Evolutionary conservation across 2,329 filamentous ascomycete genomes (phyloP).

Genomic region (Akanthomyces uredinophilus): DNA sequence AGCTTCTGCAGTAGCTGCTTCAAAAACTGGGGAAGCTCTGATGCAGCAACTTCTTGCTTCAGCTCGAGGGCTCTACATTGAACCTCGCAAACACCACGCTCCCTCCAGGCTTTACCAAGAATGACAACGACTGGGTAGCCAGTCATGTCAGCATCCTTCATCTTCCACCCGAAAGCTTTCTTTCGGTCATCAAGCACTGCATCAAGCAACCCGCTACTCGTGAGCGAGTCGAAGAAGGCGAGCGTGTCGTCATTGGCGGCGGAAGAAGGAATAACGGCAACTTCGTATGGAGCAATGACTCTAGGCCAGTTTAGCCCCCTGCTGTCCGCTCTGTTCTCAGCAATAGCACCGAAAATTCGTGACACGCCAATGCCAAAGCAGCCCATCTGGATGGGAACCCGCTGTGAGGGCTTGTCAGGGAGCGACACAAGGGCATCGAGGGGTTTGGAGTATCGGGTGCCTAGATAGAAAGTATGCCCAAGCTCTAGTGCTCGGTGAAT

Average conservation of each 20-base stretch:
- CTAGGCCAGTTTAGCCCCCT: slow-evolving; percentile 83
- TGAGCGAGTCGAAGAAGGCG: slow-evolving; percentile 59
- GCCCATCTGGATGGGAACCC: slow-evolving; percentile 76
- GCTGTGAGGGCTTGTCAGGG: slow-evolving; percentile 23
- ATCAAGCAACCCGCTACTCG: slow-evolving; percentile 43
- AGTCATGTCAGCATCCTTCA: slow-evolving; percentile 82
- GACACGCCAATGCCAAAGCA: slow-evolving; percentile 95
- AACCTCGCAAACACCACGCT: slow-evolving; percentile 61
- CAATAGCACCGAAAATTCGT: slow-evolving; percentile 80
- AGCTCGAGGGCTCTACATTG: slow-evolving; percentile 67
- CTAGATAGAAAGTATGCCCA: slow-evolving; percentile 91
- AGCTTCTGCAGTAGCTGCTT: slow-evolving; percentile 41
- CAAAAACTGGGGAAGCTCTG: slow-evolving; percentile 39
- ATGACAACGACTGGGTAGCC: slow-evolving; percentile 83
- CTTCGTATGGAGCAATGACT: slow-evolving; percentile 79
- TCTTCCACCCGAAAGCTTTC: slow-evolving; percentile 71
- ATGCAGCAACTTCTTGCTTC: slow-evolving; percentile 53
- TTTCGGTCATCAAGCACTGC: slow-evolving; percentile 68
- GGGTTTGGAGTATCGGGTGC: slow-evolving; percentile 77
- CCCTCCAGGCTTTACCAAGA: slow-evolving; percentile 65
- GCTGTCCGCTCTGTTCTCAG: slow-evolving; percentile 66
- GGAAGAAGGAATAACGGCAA: slow-evolving; percentile 56
- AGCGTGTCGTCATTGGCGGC: slow-evolving; percentile 43
- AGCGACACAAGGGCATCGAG: slow-evolving; percentile 58
- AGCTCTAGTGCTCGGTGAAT: slow-evolving; percentile 77